These are phyloP conservation scores for Trichaptum fuscoviolaceum DNA, from an alignment of 768 basidiomycete genomes.

Conservation along the genomic window DNA sequence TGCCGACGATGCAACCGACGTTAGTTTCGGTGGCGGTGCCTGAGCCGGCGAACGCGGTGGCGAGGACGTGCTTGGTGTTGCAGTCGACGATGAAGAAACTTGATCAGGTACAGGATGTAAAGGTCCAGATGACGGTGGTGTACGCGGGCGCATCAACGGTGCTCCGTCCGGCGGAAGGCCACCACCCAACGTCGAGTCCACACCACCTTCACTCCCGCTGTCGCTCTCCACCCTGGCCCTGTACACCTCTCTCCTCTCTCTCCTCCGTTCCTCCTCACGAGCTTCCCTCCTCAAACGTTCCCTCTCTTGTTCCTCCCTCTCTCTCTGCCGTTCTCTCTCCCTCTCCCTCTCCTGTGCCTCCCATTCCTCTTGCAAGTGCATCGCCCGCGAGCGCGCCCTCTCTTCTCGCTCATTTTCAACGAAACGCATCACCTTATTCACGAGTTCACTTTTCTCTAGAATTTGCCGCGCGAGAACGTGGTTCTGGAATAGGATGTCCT, in stretches of 20 bases:
- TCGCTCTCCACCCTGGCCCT: conserved; percentile 22
- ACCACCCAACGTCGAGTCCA: not conserved
- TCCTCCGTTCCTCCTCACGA: conserved; percentile 20
- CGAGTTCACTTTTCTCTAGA: conserved; percentile 86
- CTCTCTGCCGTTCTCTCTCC: conserved; percentile 20
- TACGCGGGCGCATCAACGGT: not conserved
- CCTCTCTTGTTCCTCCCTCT: conserved; percentile 39
- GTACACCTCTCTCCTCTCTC: conserved; percentile 22
- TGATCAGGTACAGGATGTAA: not conserved
- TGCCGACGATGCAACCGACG: conserved; percentile 32
- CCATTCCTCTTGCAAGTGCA: conserved; percentile 37
- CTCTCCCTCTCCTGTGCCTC: conserved; percentile 35
- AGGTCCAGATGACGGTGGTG: not conserved
- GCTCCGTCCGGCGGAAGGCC: not conserved
- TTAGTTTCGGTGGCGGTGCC: conserved; percentile 20
- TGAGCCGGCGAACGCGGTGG: not conserved
- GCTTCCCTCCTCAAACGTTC: conserved; percentile 21
- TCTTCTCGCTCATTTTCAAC: conserved; percentile 60
- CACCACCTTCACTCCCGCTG: conserved; percentile 15
- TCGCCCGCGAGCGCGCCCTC: conserved; percentile 40
- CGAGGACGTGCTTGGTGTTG: not conserved
- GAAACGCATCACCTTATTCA: conserved; percentile 58
- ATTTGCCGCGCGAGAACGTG: conserved; percentile 64
- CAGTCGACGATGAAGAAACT: not conserved
- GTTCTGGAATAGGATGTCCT: conserved; percentile 74